A percentile compares a stretch with the other conserved stretches of the same genome.
Conservation (phyloP, 202 grass and related monocot genomes). For the Elaeis oleifera region DNA sequence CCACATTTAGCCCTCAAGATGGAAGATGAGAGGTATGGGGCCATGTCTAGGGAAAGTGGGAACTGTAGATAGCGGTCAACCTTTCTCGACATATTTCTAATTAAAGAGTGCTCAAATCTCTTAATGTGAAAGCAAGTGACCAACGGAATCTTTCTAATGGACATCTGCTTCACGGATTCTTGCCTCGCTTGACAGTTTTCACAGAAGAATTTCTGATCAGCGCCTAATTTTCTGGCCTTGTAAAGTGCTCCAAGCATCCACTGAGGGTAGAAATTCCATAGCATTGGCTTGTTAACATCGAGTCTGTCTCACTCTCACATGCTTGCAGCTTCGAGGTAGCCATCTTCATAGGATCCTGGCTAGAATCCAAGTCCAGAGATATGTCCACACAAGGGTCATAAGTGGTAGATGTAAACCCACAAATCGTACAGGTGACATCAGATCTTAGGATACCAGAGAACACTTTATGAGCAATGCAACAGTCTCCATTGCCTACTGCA, state of each 20-base stretch:
- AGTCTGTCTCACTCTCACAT: constrained; percentile 41
- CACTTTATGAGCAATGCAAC: constrained; percentile 87
- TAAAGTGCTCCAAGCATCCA: constrained; percentile 87
- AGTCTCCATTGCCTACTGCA: constrained; percentile 59
- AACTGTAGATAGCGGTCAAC: constrained; percentile 87
- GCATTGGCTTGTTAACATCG: constrained; percentile 17
- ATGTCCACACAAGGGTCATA: constrained; percentile 92
- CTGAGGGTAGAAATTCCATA: constrained; percentile 59
- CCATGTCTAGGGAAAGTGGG: constrained; percentile 87
- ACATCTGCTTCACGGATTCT: constrained; percentile 98
- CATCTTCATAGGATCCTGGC: constrained; percentile 19
- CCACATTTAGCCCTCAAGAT: constrained; percentile 75
- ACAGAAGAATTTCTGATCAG: constrained; percentile 91
- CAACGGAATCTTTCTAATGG: constrained; percentile 85
- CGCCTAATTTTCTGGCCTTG: constrained; percentile 82
- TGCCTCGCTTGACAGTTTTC: constrained; percentile 78
- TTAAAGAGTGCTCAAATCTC: constrained; percentile 78
- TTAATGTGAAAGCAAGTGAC: constrained; percentile 94
- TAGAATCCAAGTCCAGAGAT: constrained; percentile 59
- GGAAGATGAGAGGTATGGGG: constrained; percentile 79
- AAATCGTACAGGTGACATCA: constrained; percentile 84
- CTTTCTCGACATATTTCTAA: constrained; percentile 72
- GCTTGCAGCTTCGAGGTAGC: constrained; percentile 31
- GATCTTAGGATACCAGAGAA: constrained; percentile 95
- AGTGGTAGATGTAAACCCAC: constrained; percentile 94